Evolutionary conservation across 352 stramenopile species (phyloP).

Genomic region (Globisporangium nunn): DNA sequence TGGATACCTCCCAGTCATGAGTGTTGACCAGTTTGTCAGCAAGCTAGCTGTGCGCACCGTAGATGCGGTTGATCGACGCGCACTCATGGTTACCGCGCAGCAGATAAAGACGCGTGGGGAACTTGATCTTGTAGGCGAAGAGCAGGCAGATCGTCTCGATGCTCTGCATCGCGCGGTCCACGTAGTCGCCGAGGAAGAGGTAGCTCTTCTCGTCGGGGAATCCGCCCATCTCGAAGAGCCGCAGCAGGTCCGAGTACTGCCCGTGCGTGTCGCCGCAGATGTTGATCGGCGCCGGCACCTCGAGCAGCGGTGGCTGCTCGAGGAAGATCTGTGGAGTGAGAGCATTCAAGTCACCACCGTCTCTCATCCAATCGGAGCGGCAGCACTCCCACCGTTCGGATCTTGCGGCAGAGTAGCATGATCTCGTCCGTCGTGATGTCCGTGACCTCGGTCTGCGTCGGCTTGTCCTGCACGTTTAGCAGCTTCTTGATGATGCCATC

Average conservation of each 20-base stretch:
- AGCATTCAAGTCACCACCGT: background rate
- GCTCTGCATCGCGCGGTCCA: conserved; percentile 86
- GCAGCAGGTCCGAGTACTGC: conserved; percentile 97
- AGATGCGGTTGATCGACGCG: conserved; percentile 78
- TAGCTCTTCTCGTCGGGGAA: conserved; percentile 85
- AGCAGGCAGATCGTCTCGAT: conserved; percentile 80
- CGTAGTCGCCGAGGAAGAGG: conserved; percentile 80
- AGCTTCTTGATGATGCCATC: conserved; percentile 63
- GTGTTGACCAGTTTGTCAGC: too few species aligned
- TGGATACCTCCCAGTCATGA: too few species aligned
- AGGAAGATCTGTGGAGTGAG: conserved; percentile 51
- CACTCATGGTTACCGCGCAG: conserved; percentile 78
- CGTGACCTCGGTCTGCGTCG: conserved; percentile 50
- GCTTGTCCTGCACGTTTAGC: conserved; percentile 49
- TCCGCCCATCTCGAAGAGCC: conserved; percentile 91
- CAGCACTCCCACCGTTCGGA: conserved; percentile 36
- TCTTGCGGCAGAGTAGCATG: conserved; percentile 69
- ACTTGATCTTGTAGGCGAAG: conserved; percentile 85
- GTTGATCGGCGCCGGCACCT: conserved; percentile 92
- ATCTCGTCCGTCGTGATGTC: conserved; percentile 77
- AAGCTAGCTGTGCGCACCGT: conserved; percentile 21
- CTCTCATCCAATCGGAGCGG: too few species aligned
- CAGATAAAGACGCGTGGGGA: conserved; percentile 82
- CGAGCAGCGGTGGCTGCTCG: conserved; percentile 89
- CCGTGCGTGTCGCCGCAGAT: conserved; percentile 95